phyloP scores from a whole-genome alignment of 2,329 filamentous ascomycete species.

The Colletotrichum graminicola region DNA sequence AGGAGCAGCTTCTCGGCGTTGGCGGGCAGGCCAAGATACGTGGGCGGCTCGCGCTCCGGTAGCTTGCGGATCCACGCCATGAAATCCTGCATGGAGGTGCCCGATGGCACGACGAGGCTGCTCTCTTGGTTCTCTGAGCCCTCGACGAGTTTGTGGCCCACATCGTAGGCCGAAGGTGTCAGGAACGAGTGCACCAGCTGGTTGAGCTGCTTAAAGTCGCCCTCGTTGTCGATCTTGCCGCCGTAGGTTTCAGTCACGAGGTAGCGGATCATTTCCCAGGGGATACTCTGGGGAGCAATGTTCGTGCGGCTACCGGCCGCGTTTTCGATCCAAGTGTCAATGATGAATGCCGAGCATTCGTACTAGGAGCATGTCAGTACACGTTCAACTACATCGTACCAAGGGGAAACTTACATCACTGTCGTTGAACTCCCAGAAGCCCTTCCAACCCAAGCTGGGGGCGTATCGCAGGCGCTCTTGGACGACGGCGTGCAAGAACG shows the following conservation, averaged over 20 bases:
- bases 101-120: slow-evolving; percentile 79
- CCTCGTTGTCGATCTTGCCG: slow-evolving; percentile 94
- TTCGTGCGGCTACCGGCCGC: slow-evolving; percentile 89
- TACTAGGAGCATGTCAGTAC: slow-evolving; percentile 68
- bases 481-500: slow-evolving; percentile 94
- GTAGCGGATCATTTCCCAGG: slow-evolving; percentile 95
- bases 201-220: slow-evolving; percentile 81
- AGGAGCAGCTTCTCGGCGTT: slow-evolving; percentile 97
- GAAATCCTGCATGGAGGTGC: slow-evolving; percentile 88
- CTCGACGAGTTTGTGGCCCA: slow-evolving; percentile 89
- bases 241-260: slow-evolving; percentile 96
- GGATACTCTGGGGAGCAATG: slow-evolving; percentile 91
- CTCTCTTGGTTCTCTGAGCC: slow-evolving; percentile 68
- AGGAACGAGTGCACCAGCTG: slow-evolving; percentile 82
- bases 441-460: slow-evolving; percentile 95
- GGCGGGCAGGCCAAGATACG: slow-evolving; percentile 91
- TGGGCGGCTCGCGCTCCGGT: slow-evolving; percentile 95
- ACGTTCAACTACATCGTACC: slow-evolving; percentile 42
- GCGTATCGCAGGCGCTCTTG: slow-evolving; percentile 96
- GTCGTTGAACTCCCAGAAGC: slow-evolving; percentile 99
- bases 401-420: slow-evolving; percentile 81
- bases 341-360: slow-evolving; percentile 95
- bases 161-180: slow-evolving; percentile 90
- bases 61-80: slow-evolving; percentile 90
- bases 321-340: slow-evolving; percentile 92